Base-by-base conservation (phyloP, 1,284 basidiomycete species). In the Calocybe gambosa region DNA sequence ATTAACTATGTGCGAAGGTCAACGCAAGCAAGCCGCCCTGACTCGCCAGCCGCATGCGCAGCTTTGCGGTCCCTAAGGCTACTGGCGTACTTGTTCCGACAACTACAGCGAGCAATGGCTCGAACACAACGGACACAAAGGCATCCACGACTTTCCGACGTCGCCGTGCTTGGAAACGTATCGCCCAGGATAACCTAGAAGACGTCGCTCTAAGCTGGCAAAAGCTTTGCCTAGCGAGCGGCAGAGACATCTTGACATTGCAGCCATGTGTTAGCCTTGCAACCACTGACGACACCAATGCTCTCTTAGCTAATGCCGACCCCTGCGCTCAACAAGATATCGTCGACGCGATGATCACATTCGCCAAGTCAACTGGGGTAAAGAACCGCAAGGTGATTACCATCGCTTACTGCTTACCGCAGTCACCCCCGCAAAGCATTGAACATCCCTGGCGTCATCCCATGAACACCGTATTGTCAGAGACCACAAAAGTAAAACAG, bases 321-420 rank as follows among this genome's bases (percentile, higher is more conserved):
- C 62, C 69, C n/a, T 75, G 73, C 54, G 71, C 61, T 20, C 73
- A 75, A 48, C 73, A 74, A 55, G 62, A 68, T 49, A 63, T 67
- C 42, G 70, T 72, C 3, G 73, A 76, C 53, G 60, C 59, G 15
- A 76, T 76, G 72, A 67, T 75, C 51, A 63, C 64, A 41, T 75
- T 71, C 42, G 71, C 73, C 23, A 74, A 75, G 49, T 68, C 66
- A 6, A 13, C 60, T 10, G 67, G 68, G 12, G 60, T 73, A 34
- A 58, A 48, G 8, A 73, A 74, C 60, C 54, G 52, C 39, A 57
- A 61, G 1, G 67, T 60, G 1, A 69, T 74, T 50, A 59, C 65
- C 10, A 65, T 68, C 33, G 73, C 72, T n/a, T 9, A 51, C 72
- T 28, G 57, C 58, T 9, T 75, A 71, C 54, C 62, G 68, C 16